Percentiles rank a stretch among this genome's conserved stretches.
These are phyloP conservation scores for Kokia cookei DNA, from an alignment of 441 rosid species.

Conservation along the genomic window DNA sequence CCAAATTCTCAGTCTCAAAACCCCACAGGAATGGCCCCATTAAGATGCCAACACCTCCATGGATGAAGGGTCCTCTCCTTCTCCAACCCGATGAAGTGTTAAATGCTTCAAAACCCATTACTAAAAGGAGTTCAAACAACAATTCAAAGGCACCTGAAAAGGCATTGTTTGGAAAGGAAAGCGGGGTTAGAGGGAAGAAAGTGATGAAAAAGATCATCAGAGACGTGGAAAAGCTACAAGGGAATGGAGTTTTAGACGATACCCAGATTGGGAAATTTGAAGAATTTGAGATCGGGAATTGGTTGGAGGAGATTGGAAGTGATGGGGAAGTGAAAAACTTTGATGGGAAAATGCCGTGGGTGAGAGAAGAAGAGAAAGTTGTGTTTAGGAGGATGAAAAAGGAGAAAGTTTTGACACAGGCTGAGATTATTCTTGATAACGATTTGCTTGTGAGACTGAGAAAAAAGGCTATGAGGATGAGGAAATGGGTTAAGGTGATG, in stretches of 20 bases:
- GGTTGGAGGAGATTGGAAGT: conserved; percentile 24
- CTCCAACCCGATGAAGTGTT: conserved; percentile 41
- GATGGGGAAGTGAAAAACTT: conserved; percentile 10
- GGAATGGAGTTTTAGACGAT: conserved; percentile 16
- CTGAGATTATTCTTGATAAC: conserved; percentile 50
- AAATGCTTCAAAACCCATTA: conserved; percentile 25
- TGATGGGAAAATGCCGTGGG: conserved; percentile 67
- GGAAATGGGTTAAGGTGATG: conserved; percentile 78
- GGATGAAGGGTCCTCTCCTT: conserved; percentile 60
- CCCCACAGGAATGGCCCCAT: conserved; percentile 14
- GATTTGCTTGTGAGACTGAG: conserved; percentile 51
- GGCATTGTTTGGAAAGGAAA: conserved; percentile 53
- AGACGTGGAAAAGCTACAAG: conserved; percentile 41
- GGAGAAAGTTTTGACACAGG: conserved; percentile 40
- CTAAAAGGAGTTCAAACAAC: conserved; percentile 12
- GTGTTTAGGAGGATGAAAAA: conserved; percentile 51
- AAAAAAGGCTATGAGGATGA: conserved; percentile 48
- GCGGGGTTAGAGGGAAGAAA: conserved; percentile 68
- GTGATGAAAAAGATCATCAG: conserved; percentile 54
- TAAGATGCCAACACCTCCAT: conserved; percentile 62
- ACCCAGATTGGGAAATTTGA: conserved; percentile 8
- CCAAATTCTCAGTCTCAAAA: conserved; percentile 5
- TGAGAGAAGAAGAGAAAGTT: conserved; percentile 45
- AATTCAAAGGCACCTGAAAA: conserved; percentile 37
- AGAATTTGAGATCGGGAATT: conserved; percentile 22